Evolutionary conservation across 78 protist species (phyloP), one percentile per base, ranked within the genome.

Genomic region (Speleostelium caveatum): DNA sequence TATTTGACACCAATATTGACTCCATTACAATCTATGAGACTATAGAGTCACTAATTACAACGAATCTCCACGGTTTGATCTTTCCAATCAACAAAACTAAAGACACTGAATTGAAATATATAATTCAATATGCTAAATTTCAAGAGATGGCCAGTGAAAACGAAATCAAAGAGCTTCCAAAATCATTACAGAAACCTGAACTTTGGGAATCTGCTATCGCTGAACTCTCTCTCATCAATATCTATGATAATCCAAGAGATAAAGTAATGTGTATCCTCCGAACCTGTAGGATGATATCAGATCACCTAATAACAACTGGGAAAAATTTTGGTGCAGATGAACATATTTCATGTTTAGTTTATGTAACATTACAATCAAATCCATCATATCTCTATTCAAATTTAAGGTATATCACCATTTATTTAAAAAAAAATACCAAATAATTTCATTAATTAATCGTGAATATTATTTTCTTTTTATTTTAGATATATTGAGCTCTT

Each of bases 241-340:
- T 69, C 6, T 69, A 41, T 58, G 69, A 67, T n/a, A 45, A 68
- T 16, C 90, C 90, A 10, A 38, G 90, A 39, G 90, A 83, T 41
- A 83, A 83, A 32, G 42, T 83, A 22, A 30, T 83, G 69, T 69
- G 80, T 41, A 51, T 83, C 1, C 61, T 83, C 2, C 35, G 90
- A 59, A 33, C 67, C 53, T 69, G 77, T 42, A 45, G 90, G 38
- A 62, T 38, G 3, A 69, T 83, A 4, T 83, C 80, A 28, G 41
- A 67, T 30, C 75, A 69, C 17, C 38, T 83, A 12, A 17, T 26
- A 26, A 60, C 21, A n/a, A 24, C 26, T 58, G 90, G 90, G 12
- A 75, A 75, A 41, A 7, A 38, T 17, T 68, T 58, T 58, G 90
- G 90, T 83, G 76, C 90, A 12, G 90, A 83, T 59, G 90, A 83